Evolutionary conservation across 352 stramenopile genomes (phyloP), one percentile per base, ranked within the genome.

Genomic region (Thalassiosira ordinaria): DNA sequence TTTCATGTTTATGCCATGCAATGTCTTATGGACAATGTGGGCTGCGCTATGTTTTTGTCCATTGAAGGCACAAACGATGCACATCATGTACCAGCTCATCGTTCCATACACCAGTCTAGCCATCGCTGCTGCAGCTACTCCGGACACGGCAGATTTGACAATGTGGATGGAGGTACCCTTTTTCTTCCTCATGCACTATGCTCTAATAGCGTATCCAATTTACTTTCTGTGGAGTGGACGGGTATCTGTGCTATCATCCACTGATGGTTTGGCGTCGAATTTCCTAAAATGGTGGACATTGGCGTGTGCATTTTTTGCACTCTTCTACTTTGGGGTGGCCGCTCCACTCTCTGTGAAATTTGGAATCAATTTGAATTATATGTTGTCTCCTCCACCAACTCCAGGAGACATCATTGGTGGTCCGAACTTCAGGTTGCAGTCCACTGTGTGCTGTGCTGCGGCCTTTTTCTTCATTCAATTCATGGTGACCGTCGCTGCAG

Each of bases 281-380:
- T 86, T 86, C 66, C 13, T 82, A 1, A 80, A 80, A 60, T 83
- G 70, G 39, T 86, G 69, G 72, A 55, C 51, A 14, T 59, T 86
- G 16, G 49, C 79, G 11, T 80, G 72, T 68, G 67, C 79, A 26
- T 83, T 67, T 33, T 86, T 86, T 64, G 67, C 60, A 44, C 67
- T 86, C 0, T 86, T 86, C 49, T 86, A 86, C 67, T 78, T 86
- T 69, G 79, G 72, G 20, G 44, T 76, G 39, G 79, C 41, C 24
- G 37, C 41, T 41, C 79, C 79, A 11, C 27, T 86, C 8, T 78
- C 73, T 18, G 49, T 86, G 31, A 31, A 57, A 16, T 69, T 13
- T 62, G 79, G 79, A 1, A 55, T 86, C 5, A 86, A 86, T 65
- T 35, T 86, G 53, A 86, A 86, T 69, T 86, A 86, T 47, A 86